Evolutionary conservation across 805 yeast genomes (phyloP).

Genomic region (Wickerhamiella sorbophila): DNA sequence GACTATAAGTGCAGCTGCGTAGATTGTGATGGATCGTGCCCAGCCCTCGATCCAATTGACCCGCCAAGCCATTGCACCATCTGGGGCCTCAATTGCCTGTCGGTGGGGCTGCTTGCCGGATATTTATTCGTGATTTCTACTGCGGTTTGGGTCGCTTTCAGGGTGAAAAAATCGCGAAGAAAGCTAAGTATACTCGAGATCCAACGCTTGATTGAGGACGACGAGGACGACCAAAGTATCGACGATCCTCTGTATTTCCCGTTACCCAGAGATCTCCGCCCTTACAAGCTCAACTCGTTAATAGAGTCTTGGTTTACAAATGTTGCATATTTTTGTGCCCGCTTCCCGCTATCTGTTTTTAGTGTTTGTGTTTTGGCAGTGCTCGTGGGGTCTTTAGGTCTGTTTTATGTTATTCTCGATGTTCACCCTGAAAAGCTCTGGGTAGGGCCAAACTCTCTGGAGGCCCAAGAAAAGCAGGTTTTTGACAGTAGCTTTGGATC

Average conservation of each 20-base stretch:
- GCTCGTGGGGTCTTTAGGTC: constrained; percentile 37
- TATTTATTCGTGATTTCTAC: constrained; percentile 20
- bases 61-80: constrained; percentile 35
- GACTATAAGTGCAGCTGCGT: constrained; percentile 57
- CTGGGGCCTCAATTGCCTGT: constrained; percentile 56
- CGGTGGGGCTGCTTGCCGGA: constrained; percentile 42
- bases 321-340: constrained; percentile 46
- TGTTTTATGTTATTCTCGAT: constrained; percentile 44
- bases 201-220: constrained; percentile 32
- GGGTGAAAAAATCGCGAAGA: constrained; percentile 8
- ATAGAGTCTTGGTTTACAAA: constrained; percentile 36
- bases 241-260: constrained; percentile 18
- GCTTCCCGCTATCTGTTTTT: constrained; percentile 42
- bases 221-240: constrained; percentile 21
- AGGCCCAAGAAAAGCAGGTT: constrained; percentile 46
- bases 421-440: constrained; percentile 71
- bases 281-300: constrained; percentile 35
- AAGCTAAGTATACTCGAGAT: constrained; percentile 9
- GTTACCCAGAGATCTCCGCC: constrained; percentile 15
- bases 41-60: constrained; percentile 39
- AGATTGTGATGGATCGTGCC: constrained; percentile 76
- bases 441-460: constrained; percentile 71
- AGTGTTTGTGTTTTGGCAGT: constrained; percentile 30
- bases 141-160: constrained; percentile 2
- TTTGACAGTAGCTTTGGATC: constrained; percentile 82